Evolutionary conservation across 805 yeast genomes (phyloP).

Genomic region (Blastobotrys chiropterorum): DNA sequence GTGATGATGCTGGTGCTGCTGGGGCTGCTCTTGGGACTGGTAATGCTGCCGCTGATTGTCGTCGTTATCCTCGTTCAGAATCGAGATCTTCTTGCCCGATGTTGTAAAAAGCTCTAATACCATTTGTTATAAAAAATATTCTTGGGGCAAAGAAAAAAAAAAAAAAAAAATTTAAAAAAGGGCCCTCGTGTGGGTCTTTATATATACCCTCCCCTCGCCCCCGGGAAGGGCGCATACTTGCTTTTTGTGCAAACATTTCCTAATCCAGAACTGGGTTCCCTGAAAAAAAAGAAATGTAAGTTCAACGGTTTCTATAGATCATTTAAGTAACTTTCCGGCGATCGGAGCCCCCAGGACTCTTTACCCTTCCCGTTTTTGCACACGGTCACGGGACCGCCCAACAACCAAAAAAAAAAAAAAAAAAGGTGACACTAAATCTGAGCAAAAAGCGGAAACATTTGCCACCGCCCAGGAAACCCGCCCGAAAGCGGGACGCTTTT

Average conservation of each 20-base stretch:
- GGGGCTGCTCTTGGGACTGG: background rate
- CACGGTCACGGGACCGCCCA: background rate
- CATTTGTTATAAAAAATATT: slow-evolving; percentile 8
- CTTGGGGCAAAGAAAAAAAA: background rate
- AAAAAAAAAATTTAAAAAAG: no score
- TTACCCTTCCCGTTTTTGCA: background rate
- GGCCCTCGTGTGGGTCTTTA: background rate
- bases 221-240: background rate
- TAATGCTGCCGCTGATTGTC: background rate
- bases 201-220: background rate
- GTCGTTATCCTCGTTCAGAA: slow-evolving; percentile 15
- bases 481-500: no score
- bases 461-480: no score
- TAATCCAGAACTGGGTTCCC: background rate
- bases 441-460: background rate
- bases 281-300: background rate
- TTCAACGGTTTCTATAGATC: background rate
- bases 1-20: background rate
- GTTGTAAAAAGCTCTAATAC: slow-evolving; percentile 17
- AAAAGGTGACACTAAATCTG: no score
- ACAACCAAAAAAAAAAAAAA: background rate
- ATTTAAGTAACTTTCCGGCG: background rate
- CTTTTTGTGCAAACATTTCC: background rate
- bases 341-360: background rate
- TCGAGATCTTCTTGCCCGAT: slow-evolving; percentile 16